Evolutionary conservation across 2,329 filamentous ascomycete species (phyloP).

Genomic region (Colletotrichum sp.): DNA sequence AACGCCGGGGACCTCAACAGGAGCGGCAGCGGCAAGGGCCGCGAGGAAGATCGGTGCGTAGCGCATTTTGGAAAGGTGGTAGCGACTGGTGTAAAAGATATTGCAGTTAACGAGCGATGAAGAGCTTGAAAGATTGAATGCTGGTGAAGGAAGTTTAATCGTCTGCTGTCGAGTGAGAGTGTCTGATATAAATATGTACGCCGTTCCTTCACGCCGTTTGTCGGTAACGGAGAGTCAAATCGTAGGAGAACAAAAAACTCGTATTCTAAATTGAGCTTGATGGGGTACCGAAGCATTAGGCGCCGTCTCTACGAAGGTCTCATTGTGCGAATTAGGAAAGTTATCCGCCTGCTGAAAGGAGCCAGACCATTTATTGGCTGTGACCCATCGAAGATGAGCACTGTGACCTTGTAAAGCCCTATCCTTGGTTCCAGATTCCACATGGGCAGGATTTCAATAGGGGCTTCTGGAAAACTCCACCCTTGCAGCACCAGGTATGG

Average conservation of each 20-base stretch:
- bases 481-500: not conserved
- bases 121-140: not conserved
- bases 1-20: not conserved
- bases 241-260: not conserved
- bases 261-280: not conserved
- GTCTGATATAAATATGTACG: not conserved
- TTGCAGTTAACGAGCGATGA: not conserved
- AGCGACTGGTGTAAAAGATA: not conserved
- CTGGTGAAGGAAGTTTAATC: not conserved
- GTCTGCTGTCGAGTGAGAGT: not conserved
- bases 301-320: not conserved
- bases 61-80: constrained; percentile 5
- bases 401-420: not conserved
- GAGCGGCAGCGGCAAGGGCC: not conserved
- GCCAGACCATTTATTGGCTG: not conserved
- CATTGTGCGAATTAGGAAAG: not conserved
- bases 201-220: not conserved
- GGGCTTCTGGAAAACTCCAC: not conserved
- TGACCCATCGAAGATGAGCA: not conserved
- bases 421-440: not conserved
- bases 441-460: not conserved
- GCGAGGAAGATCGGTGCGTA: not conserved
- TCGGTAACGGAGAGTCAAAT: not conserved
- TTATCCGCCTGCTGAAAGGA: not conserved
- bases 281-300: not conserved